A percentile compares a stretch with the other conserved stretches of the same genome.
Conservation (phyloP, 2,329 filamentous ascomycete species). For the Phialocephala sp. region DNA sequence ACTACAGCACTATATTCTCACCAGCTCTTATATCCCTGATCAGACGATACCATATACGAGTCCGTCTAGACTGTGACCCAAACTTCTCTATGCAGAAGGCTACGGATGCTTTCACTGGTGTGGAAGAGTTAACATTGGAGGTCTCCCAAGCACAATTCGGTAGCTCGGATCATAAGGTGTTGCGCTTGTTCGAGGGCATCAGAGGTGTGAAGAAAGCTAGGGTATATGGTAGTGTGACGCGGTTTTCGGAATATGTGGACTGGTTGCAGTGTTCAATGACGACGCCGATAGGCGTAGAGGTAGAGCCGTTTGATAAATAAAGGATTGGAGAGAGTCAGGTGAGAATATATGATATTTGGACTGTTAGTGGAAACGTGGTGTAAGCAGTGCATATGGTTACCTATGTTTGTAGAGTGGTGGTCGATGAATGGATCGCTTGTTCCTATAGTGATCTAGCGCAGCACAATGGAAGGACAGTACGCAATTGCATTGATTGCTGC, state of each 20-base stretch:
- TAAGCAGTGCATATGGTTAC: conserved; percentile 22
- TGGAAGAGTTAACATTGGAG: conserved; percentile 54
- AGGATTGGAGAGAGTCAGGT: conserved; percentile 17
- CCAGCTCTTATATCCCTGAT: conserved; percentile 45
- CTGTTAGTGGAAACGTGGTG: conserved; percentile 29
- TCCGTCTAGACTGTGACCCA: conserved; percentile 56
- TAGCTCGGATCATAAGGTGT: conserved; percentile 48
- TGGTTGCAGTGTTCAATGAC: conserved; percentile 40
- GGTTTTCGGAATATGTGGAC: conserved; percentile 38
- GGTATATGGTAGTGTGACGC: conserved; percentile 43
- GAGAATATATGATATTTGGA: conserved; percentile 33
- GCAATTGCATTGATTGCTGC: no score
- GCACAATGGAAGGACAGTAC: no score
- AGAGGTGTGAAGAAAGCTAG: conserved; percentile 51
- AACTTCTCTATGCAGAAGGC: conserved; percentile 49
- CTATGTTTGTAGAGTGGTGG: conserved; percentile 29
- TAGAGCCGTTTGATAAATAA: conserved; percentile 27
- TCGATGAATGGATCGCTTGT: conserved; percentile 16
- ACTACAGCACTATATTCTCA: conserved; percentile 44
- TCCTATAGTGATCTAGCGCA: neutral
- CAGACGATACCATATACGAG: conserved; percentile 49
- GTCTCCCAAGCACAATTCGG: conserved; percentile 53
- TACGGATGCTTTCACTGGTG: conserved; percentile 49
- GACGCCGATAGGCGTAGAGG: conserved; percentile 20
- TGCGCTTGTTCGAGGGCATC: conserved; percentile 52